Base-by-base conservation (phyloP, 2,329 filamentous ascomycete species). In the Aspergillus glaucus region DNA sequence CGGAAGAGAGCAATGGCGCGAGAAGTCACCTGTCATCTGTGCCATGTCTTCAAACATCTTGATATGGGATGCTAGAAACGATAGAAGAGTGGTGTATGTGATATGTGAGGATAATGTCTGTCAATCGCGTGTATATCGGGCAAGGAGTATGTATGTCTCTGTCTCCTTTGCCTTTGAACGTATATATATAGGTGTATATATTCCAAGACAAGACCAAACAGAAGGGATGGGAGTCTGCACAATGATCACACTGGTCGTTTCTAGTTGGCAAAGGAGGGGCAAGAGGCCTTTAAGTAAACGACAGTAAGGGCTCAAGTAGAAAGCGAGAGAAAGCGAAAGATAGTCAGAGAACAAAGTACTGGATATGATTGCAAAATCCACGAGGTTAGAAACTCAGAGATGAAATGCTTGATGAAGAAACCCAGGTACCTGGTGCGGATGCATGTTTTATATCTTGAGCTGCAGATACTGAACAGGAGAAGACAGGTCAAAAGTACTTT, bases 401-500 rank as follows among this genome's bases (percentile, higher is more conserved):
- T n/a, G 12, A 14, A 44, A 34, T 40, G 37, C 19, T n/a, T 21
- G 12, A 44, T 28, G 32, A 10, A 21, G 15, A 45, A 52, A 42
- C 45, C 50, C 41, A 52, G 50, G 49, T 50, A 54, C 49, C 54
- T 37, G 49, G 47, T 43, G 55, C 54, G 53, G 55, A 50, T 58
- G 57, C 59, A 64, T 64, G 62, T 62, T 60, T 67, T 67, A 67
- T 67, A 67, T 65, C 58, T 61, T 44, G 14, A 14, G 44, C 55
- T 47, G 54, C 51, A 52, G 55, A 52, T 44, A 41, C 48, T 48
- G 56, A 61, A 55, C 54, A 54, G 60, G 34, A 17, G 34, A 36
- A 7, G 26, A 30, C 26, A 2, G 26, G 2, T 14, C 14, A 36
- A 17, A 36, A 8, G 34, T 36, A 36, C 34, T 36, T 30, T 30